Evolutionary conservation across 2,329 filamentous ascomycete species (phyloP).

Genomic region (Talaromyces sp.): DNA sequence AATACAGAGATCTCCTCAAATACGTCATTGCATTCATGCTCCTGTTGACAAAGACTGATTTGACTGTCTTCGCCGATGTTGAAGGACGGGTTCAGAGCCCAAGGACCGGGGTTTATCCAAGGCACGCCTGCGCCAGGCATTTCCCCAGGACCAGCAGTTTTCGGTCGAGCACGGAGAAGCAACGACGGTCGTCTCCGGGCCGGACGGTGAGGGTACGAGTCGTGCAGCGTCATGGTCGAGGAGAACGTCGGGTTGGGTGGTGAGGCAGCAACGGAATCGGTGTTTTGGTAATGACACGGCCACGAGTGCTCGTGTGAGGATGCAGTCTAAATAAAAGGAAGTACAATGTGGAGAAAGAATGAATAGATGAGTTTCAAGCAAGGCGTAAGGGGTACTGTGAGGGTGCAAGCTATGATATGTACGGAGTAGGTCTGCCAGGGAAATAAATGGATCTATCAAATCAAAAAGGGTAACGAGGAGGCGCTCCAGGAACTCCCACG

Average conservation of each 20-base stretch:
- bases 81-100: slow-evolving; percentile 13
- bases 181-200: slow-evolving; percentile 39
- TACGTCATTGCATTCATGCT: slow-evolving; percentile 25
- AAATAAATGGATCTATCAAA: slow-evolving; percentile 18
- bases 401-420: slow-evolving; percentile 15
- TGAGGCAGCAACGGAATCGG: background rate
- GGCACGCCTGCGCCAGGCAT: slow-evolving; percentile 9
- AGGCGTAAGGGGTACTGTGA: slow-evolving; percentile 19
- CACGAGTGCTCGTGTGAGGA: slow-evolving; percentile 16
- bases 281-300: background rate
- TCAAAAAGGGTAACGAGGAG: slow-evolving; percentile 19
- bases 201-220: slow-evolving; percentile 26
- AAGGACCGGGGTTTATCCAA: slow-evolving; percentile 16
- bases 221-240: slow-evolving; percentile 18
- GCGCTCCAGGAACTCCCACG: slow-evolving; percentile 15
- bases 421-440: background rate
- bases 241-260: background rate
- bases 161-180: slow-evolving; percentile 36
- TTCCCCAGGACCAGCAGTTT: slow-evolving; percentile 31
- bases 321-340: slow-evolving; percentile 16
- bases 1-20: slow-evolving; percentile 35
- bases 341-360: slow-evolving; percentile 6
- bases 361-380: background rate
- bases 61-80: slow-evolving; percentile 14
- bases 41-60: slow-evolving; percentile 24